Base-by-base conservation (phyloP, 768 basidiomycete species). In the Gyrodon lividus region DNA sequence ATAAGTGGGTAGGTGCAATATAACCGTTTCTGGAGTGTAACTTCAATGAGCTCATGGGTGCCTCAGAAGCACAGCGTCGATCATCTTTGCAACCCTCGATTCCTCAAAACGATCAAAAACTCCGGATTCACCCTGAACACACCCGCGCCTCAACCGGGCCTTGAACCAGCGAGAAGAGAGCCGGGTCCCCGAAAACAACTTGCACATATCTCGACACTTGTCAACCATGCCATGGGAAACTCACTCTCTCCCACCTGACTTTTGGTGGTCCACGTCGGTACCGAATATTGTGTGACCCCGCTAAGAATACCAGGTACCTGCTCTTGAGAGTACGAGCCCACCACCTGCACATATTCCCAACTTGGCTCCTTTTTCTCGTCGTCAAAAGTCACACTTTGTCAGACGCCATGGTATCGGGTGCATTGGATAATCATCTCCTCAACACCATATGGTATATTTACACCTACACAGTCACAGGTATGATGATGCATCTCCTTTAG, bases 21-120 rank as follows among this genome's bases (percentile, higher is more conserved):
- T 54, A 39, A 3, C 56, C 31, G 24, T 35, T 50, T 57, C 44
- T 30, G 56, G 52, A 45, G 6, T 26, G 23, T 24, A 22, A 49
- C 57, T 48, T 58, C 54, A 54, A 58, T 58, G 47, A 50, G 52
- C 48, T 57, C 56, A 54, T 50, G 52, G 43, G 57, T 55, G 54
- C 57, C 57, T 58, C 49, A 55, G 56, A 58, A 55, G 56, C 44
- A 43, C 45, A 48, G 35, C 46, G 57, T 58, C 57, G 57, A 58
- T 58, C 57, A 58, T 46, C 19, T 24, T 48, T 42, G 33, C 43
- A 39, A 44, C 39, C 57, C 57, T 55, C 57, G 54, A 48, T 52
- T 51, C 24, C 49, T 54, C 43, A 45, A 50, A 39, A 26, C 38
- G 39, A 40, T 31, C 19, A 51, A 45, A 55, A 35, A 35, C 40